Evolutionary conservation across 768 basidiomycete genomes (phyloP).

Genomic region (Saitozyma sp.): DNA sequence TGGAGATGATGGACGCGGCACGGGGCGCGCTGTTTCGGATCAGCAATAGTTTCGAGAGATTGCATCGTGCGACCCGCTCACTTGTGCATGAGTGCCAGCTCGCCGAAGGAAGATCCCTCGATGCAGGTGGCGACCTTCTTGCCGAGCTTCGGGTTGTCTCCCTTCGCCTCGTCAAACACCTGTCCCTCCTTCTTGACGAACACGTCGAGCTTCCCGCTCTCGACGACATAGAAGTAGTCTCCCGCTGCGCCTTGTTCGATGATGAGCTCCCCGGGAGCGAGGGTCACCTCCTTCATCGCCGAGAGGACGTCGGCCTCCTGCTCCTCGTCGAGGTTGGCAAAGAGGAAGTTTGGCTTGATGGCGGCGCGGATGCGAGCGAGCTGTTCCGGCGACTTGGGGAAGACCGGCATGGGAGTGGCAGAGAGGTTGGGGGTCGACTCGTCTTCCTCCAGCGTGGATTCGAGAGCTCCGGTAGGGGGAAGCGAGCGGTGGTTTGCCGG

Average conservation of each 20-base stretch:
- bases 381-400: constrained; percentile 84
- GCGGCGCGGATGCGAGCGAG: constrained; percentile 81
- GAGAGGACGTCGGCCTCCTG: constrained; percentile 88
- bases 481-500: constrained; percentile 57
- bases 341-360: constrained; percentile 86
- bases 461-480: constrained; percentile 18
- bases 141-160: constrained; percentile 38
- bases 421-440: constrained; percentile 61
- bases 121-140: constrained; percentile 80
- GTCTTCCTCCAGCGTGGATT: constrained; percentile 38
- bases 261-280: constrained; percentile 75
- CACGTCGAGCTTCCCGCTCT: constrained; percentile 79
- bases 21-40: constrained; percentile 65
- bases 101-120: constrained; percentile 86
- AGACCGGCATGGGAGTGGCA: constrained; percentile 45
- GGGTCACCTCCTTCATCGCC: constrained; percentile 87
- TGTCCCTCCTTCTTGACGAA: constrained; percentile 57
- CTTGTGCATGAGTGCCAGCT: constrained; percentile 97
- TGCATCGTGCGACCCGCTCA: constrained; percentile 26
- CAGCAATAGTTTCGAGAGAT: background rate
- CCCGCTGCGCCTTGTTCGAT: constrained; percentile 96
- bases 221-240: constrained; percentile 96
- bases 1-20: constrained; percentile 86
- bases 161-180: constrained; percentile 34
- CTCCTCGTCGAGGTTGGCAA: constrained; percentile 94